Conservation (phyloP, 768 basidiomycete species). For the Cystobasidium ongulense region DNA sequence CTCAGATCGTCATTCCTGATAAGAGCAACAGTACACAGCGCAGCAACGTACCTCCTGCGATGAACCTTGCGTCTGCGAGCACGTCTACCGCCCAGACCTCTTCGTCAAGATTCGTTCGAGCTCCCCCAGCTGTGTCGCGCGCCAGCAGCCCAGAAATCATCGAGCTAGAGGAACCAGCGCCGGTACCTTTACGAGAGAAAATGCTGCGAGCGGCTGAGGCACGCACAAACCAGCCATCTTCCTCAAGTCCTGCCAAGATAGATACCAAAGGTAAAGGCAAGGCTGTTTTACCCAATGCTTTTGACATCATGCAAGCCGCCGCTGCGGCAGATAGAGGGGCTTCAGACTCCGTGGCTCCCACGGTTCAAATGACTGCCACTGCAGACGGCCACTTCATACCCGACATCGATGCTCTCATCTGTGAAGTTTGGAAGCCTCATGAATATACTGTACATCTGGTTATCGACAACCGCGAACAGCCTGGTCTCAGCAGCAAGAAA, state of each 20-base stretch:
- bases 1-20: not conserved
- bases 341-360: not conserved
- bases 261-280: not conserved
- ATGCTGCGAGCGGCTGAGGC: not conserved
- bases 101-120: not conserved
- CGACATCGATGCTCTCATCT: not conserved
- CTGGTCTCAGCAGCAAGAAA: slow-evolving; percentile 26
- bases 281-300: not conserved
- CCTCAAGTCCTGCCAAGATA: not conserved
- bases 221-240: not conserved
- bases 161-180: not conserved
- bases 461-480: slow-evolving; percentile 21
- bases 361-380: not conserved
- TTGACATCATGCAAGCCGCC: slow-evolving; percentile 2
- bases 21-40: no score
- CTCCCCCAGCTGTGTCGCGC: not conserved
- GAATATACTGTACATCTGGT: slow-evolving; percentile 1
- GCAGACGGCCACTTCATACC: not conserved
- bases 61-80: not conserved
- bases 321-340: not conserved
- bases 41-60: no score
- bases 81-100: not conserved
- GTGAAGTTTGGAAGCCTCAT: not conserved
- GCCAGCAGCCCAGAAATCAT: not conserved
- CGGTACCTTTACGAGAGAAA: not conserved